Conservation (phyloP, 768 basidiomycete species). For the Collybiopsis luxurians region DNA sequence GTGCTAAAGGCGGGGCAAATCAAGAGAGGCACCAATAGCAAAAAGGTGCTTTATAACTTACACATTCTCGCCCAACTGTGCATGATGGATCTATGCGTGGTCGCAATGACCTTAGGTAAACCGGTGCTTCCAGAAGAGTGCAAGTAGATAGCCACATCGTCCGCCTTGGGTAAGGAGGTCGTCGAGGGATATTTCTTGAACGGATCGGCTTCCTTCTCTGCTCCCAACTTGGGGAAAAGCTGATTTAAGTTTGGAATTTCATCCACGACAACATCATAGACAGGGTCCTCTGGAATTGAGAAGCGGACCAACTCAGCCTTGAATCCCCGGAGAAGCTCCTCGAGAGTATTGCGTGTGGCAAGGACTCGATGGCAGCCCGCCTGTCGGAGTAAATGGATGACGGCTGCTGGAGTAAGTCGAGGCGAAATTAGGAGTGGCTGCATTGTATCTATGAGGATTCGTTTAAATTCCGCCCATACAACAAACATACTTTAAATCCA, state of each 20-base stretch:
- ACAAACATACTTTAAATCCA: conserved; percentile 26
- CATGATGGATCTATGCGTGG: conserved; percentile 13
- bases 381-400: conserved; percentile 27
- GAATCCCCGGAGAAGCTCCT: conserved; percentile 19
- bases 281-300: background rate
- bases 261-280: conserved; percentile 8
- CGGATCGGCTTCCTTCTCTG: conserved; percentile 11
- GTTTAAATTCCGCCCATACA: too few relatives aligned
- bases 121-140: conserved; percentile 33
- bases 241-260: conserved; percentile 13
- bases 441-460: too few relatives aligned
- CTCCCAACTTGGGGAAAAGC: conserved; percentile 26
- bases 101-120: conserved; percentile 25
- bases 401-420: conserved; percentile 30
- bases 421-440: conserved; percentile 36
- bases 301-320: conserved; percentile 1
- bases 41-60: conserved; percentile 5
- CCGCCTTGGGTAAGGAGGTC: conserved; percentile 2
- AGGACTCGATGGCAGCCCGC: conserved; percentile 29
- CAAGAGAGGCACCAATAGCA: background rate
- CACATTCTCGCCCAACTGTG: conserved; percentile 19
- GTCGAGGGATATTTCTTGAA: conserved; percentile 9
- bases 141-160: conserved; percentile 17
- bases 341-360: conserved; percentile 21
- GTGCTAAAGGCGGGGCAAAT: background rate